Evolutionary conservation across 2,329 filamentous ascomycete species (phyloP), one percentile per base, ranked within the genome.

Genomic region (Talaromyces piceae): DNA sequence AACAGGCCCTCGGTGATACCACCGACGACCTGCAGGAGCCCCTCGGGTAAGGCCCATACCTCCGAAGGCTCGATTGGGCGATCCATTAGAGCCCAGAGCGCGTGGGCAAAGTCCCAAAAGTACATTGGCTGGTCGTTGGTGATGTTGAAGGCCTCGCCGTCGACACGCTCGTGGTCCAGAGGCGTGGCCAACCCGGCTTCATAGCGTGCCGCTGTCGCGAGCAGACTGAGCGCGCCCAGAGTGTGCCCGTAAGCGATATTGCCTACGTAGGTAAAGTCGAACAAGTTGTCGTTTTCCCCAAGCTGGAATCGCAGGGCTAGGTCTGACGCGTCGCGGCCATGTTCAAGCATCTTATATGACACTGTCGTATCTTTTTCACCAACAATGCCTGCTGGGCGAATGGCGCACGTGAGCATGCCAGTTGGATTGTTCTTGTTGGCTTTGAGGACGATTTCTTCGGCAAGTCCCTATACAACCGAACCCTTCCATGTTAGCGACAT

Each of bases 381-480:
- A 63, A 95, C 88, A 67, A 97, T 94, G 58, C 88, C 88, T 11
- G 89, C 86, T 5, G 91, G 88, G 13, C 93, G 87, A 57, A 97
- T 79, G 26, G 90, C 78, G 62, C 81, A 81, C n/a, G 90, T 95
- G 8, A 88, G 76, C 68, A 95, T 82, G 41, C 76, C 73, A 50
- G 63, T 77, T 0, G 45, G 39, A 59, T 61, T 75, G 47, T 73
- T 58, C 54, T 83, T 81, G 76, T 89, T 93, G 62, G 86, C 87
- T 48, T 81, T 75, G 50, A 96, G 76, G 58, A 95, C 89, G 49
- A 90, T 74, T 55, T 84, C 77, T 75, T 97, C 91, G 45, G 91
- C 91, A 54, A 86, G 78, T 51, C 87, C 86, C 87, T 81, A 54
- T 18, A 16, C 6, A 37, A 37, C 12, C n/a, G n/a, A n/a, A n/a